Conservation (phyloP, 2,329 filamentous ascomycete species). For the Nemania diffusa region DNA sequence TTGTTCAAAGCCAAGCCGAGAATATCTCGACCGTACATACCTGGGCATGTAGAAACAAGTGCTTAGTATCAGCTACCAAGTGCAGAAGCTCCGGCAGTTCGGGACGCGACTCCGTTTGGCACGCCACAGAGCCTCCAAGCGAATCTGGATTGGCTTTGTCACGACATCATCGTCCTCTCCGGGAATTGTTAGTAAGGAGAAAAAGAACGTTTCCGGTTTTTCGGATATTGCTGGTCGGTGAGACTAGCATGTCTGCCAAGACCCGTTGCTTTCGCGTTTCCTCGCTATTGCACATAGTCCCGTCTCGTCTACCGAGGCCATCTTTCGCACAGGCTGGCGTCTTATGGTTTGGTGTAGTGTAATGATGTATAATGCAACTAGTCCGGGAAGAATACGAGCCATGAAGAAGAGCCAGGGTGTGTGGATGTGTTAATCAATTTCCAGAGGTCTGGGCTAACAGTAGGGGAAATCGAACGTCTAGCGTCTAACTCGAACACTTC, state of each 20-base stretch:
- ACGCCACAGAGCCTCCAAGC: slow-evolving; percentile 11
- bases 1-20: background rate
- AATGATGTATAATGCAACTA: slow-evolving; percentile 7
- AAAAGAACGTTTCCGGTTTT: slow-evolving; percentile 7
- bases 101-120: slow-evolving; percentile 32
- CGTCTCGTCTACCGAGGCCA: background rate
- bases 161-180: slow-evolving; percentile 3
- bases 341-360: slow-evolving; percentile 8
- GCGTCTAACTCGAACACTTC: slow-evolving; percentile 6
- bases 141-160: slow-evolving; percentile 1
- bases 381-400: slow-evolving; percentile 2
- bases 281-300: background rate
- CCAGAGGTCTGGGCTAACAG: slow-evolving; percentile 8
- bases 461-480: background rate
- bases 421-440: slow-evolving; percentile 2
- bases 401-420: background rate
- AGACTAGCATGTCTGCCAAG: slow-evolving; percentile 12
- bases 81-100: slow-evolving; percentile 29
- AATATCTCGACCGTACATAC: background rate
- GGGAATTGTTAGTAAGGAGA: slow-evolving; percentile 7
- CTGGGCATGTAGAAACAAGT: background rate
- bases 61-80: slow-evolving; percentile 17
- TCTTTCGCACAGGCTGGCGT: slow-evolving; percentile 4
- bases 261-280: background rate
- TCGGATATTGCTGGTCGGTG: slow-evolving; percentile 17